Percentiles rank a stretch among this genome's conserved stretches.
phyloP scores from a whole-genome alignment of 139 green algal species.

The Chloropicon primus region DNA sequence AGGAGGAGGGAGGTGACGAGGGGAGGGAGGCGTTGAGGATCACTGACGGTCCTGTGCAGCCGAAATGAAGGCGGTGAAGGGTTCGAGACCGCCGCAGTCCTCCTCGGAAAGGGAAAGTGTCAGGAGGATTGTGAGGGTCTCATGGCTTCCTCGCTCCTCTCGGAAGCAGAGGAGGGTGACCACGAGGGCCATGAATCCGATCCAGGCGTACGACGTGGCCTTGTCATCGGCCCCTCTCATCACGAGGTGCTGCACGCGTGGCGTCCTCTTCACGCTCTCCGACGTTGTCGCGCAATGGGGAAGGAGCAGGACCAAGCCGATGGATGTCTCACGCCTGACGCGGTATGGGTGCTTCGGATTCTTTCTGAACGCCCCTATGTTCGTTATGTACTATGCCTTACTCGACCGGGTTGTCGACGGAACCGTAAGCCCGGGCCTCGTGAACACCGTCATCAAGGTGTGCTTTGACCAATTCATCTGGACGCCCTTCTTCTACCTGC shows the following conservation, averaged over 20 bases:
- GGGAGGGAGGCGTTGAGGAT: too few species aligned
- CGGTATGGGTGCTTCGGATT: background rate
- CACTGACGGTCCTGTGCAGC: too few species aligned
- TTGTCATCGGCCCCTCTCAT: background rate
- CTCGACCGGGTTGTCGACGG: background rate
- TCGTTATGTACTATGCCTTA: background rate
- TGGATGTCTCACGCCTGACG: background rate
- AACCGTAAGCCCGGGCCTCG: background rate
- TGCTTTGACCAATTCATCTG: background rate
- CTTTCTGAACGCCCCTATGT: background rate
- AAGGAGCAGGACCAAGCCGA: background rate
- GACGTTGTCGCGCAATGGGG: background rate
- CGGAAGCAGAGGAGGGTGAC: background rate
- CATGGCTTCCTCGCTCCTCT: too few species aligned
- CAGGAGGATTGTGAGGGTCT: background rate
- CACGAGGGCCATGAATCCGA: background rate
- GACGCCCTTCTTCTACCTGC: background rate
- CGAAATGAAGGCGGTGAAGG: too few species aligned
- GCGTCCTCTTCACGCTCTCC: background rate
- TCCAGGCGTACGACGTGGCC: background rate
- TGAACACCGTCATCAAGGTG: background rate
- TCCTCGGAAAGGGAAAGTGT: slow-evolving; percentile 6
- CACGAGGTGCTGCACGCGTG: background rate
- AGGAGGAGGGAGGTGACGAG: too few species aligned
- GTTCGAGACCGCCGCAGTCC: too few species aligned